phyloP scores from a whole-genome alignment of 306 rosid species.

The Cicer arietinum region DNA sequence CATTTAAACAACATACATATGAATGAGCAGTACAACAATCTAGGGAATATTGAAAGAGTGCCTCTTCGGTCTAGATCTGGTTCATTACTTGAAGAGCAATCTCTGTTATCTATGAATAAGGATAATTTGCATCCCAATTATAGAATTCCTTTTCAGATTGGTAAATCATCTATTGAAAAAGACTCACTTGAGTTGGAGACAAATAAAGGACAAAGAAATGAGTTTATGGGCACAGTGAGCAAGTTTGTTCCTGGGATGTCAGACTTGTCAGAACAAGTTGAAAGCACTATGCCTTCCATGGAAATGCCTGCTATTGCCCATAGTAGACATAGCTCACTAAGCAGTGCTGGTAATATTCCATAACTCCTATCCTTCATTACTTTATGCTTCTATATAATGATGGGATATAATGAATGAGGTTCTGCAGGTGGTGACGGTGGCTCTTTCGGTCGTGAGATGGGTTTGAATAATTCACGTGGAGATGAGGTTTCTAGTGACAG shows the following conservation, averaged over 20 bases:
- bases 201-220: slow-evolving; percentile 57
- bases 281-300: slow-evolving; percentile 48
- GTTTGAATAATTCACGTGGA: slow-evolving; percentile 57
- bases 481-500: slow-evolving; percentile 67
- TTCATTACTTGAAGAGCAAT: slow-evolving; percentile 55
- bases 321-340: slow-evolving; percentile 68
- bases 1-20: slow-evolving; percentile 47
- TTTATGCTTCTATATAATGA: slow-evolving; percentile 27
- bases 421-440: slow-evolving; percentile 68
- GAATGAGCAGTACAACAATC: slow-evolving; percentile 55
- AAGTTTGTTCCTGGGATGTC: slow-evolving; percentile 54
- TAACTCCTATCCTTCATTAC: slow-evolving; percentile 14
- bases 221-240: slow-evolving; percentile 46
- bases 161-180: slow-evolving; percentile 55
- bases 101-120: slow-evolving; percentile 50
- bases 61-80: slow-evolving; percentile 60
- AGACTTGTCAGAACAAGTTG: slow-evolving; percentile 57
- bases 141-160: slow-evolving; percentile 53
- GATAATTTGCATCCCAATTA: slow-evolving; percentile 52
- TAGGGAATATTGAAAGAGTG: slow-evolving; percentile 50
- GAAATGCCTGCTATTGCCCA: slow-evolving; percentile 59
- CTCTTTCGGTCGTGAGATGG: slow-evolving; percentile 58
- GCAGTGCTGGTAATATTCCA: slow-evolving; percentile 63
- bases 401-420: slow-evolving; percentile 32
- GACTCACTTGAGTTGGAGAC: slow-evolving; percentile 57